Percentiles rank a stretch among this genome's conserved stretches.
Conservation (phyloP, 352 stramenopile genomes). For the Paralagenidium karlingii region DNA sequence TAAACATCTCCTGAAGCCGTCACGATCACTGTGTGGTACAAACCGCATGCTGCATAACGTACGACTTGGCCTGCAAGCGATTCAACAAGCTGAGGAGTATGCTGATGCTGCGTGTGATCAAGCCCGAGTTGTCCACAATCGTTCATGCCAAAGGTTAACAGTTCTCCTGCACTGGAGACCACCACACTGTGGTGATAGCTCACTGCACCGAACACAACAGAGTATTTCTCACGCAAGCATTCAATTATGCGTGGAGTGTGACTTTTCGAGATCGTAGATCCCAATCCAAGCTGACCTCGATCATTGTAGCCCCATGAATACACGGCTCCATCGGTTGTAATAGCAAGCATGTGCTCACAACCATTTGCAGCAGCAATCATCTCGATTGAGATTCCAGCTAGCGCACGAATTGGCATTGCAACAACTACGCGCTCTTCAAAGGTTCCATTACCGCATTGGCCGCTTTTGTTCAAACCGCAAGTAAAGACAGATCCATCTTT, state of each 20-base stretch:
- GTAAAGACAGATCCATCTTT: slow-evolving; percentile 71
- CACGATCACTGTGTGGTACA: slow-evolving; percentile 68
- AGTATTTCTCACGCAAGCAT: slow-evolving; percentile 71
- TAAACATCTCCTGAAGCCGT: slow-evolving; percentile 68
- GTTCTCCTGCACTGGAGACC: slow-evolving; percentile 53
- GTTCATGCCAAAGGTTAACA: slow-evolving; percentile 84
- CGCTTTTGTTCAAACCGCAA: slow-evolving; percentile 81
- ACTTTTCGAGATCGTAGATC: slow-evolving; percentile 77
- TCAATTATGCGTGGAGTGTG: slow-evolving; percentile 76
- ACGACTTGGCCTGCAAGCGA: slow-evolving; percentile 56
- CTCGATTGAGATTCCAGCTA: slow-evolving; percentile 46
- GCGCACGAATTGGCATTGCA: slow-evolving; percentile 49
- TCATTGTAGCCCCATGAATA: slow-evolving; percentile 86
- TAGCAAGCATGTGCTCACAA: slow-evolving; percentile 80
- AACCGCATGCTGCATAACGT: slow-evolving; percentile 52
- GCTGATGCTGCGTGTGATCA: slow-evolving; percentile 74
- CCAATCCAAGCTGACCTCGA: slow-evolving; percentile 66
- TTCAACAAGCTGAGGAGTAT: slow-evolving; percentile 70
- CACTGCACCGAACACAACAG: slow-evolving; percentile 55
- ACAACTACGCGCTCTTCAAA: slow-evolving; percentile 79
- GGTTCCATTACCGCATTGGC: slow-evolving; percentile 76
- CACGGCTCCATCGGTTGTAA: slow-evolving; percentile 54
- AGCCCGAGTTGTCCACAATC: slow-evolving; percentile 76
- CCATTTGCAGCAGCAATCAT: slow-evolving; percentile 73
- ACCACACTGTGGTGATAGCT: slow-evolving; percentile 83